These are phyloP conservation scores for Peronospora tabacina DNA, from an alignment of 352 stramenopile species.

Conservation along the genomic window DNA sequence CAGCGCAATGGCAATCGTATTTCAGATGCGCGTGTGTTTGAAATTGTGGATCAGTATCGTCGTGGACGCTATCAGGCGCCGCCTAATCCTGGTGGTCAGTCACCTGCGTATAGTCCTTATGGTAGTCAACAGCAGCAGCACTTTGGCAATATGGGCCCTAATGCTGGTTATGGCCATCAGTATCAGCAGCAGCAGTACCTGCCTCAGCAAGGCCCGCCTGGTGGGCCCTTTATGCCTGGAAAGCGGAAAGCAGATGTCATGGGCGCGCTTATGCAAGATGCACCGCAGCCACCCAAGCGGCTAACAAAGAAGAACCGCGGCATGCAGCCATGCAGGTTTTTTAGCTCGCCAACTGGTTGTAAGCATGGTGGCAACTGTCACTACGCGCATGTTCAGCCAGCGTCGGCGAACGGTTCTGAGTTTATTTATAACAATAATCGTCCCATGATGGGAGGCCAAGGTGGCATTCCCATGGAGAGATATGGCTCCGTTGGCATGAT, in stretches of 20 bases:
- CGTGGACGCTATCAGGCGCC: conserved; percentile 32
- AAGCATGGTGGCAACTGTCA: conserved; percentile 65
- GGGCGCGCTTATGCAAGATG: conserved; percentile 29
- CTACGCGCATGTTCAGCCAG: conserved; percentile 50
- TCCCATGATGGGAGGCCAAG: conserved; percentile 27
- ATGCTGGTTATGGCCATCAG: conserved; percentile 23
- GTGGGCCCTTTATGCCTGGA: conserved; percentile 23
- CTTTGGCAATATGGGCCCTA: conserved; percentile 27
- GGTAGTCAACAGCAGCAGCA: conserved; percentile 34
- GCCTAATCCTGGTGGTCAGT: conserved; percentile 22
- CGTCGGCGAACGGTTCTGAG: conserved; percentile 34
- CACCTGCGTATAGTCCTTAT: conserved; percentile 36
- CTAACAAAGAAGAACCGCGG: conserved; percentile 38
- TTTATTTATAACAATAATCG: conserved; percentile 53
- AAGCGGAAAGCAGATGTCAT: conserved; percentile 42
- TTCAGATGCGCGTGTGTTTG: conserved; percentile 59
- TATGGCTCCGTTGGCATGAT: conserved; percentile 42
- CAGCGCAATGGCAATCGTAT: conserved; percentile 71
- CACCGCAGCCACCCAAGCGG: conserved; percentile 35
- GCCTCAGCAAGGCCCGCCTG: conserved; percentile 25
- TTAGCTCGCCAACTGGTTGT: conserved; percentile 52
- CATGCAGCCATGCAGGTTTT: conserved; percentile 63
- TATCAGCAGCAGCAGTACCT: conserved; percentile 26
- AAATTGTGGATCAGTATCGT: conserved; percentile 66
- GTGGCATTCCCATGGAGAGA: conserved; percentile 28